A percentile compares a stretch with the other conserved stretches of the same genome.
Conservation (phyloP, 2,329 filamentous ascomycete genomes). For the Verticillium zaregamsianum region DNA sequence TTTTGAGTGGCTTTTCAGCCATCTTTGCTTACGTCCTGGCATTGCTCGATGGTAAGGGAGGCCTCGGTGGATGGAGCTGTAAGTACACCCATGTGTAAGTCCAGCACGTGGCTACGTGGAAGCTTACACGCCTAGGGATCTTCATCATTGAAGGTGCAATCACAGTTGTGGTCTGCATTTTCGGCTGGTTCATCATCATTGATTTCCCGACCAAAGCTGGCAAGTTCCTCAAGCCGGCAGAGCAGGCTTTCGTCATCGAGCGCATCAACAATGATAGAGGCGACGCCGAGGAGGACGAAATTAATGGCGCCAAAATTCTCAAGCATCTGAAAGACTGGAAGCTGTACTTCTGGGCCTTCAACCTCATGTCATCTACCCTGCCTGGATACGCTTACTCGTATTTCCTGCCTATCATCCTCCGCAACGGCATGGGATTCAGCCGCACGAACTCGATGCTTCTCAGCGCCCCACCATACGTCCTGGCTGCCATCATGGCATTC, state of each 20-base stretch:
- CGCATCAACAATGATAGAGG: slow-evolving; percentile 24
- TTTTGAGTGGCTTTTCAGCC: slow-evolving; percentile 8
- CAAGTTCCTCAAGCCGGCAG: slow-evolving; percentile 17
- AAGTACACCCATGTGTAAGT: neutral
- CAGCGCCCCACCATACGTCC: slow-evolving; percentile 18
- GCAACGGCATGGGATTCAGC: slow-evolving; percentile 28
- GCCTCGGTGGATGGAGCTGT: slow-evolving; percentile 10
- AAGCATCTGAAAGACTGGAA: slow-evolving; percentile 28
- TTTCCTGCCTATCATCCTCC: slow-evolving; percentile 32
- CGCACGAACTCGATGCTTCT: slow-evolving; percentile 23
- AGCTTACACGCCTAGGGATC: slow-evolving; percentile 5
- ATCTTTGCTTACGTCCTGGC: slow-evolving; percentile 13
- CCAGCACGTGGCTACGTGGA: neutral
- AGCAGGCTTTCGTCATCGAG: slow-evolving; percentile 22
- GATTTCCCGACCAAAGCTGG: slow-evolving; percentile 18
- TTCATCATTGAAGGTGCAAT: slow-evolving; percentile 16
- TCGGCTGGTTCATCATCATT: slow-evolving; percentile 16
- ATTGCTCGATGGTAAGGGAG: slow-evolving; percentile 2
- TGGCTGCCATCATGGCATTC: slow-evolving; percentile 15
- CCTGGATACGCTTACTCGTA: slow-evolving; percentile 28
- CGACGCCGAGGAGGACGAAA: slow-evolving; percentile 14
- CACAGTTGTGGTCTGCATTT: slow-evolving; percentile 22
- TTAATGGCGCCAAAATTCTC: slow-evolving; percentile 19
- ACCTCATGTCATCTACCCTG: slow-evolving; percentile 23
- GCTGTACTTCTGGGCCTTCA: slow-evolving; percentile 28